Base-by-base conservation (phyloP, 257 asterid species). In the Gynochthodes officinalis region DNA sequence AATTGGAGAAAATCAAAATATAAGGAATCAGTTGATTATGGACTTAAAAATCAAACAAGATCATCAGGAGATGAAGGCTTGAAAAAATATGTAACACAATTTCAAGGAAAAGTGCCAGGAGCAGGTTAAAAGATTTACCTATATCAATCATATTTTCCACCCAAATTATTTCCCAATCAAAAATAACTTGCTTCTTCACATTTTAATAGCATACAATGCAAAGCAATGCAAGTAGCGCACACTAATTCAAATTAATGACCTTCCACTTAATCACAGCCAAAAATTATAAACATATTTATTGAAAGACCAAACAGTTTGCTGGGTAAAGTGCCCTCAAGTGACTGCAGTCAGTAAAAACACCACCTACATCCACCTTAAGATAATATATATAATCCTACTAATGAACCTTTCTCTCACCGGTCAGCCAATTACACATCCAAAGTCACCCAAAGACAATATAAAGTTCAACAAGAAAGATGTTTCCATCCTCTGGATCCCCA, bases 1-100 rank as follows among this genome's bases (percentile, higher is more conserved):
- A 71, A 85, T 74, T 58, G 73, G 70, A 27, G 69, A 70, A 57
- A 72, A 44, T 28, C 21, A 55, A 76, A 40, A 27, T n/a, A 23
- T 62, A 59, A 59, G 21, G 40, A 35, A 42, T 49, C 25, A 68
- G 13, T 48, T 46, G n/a, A 48, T 33, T 23, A 30, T 3, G 23
- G 19, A 57, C 11, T 10, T n/a, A 0, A 67, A 30, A 71, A 55
- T 9, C 7, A 21, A 32, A 39, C 54, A 57, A 5, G 42, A 13
- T 54, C 40, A 25, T 48, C 16, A 37, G 42, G 52, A 68, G 44
- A 35, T 60, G 32, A 15, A 7, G 23, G 42, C 27, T 18, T 37
- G 53, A 49, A 55, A 9, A 62, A 7, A 13, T 12, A 52, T 2
- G 5, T 4, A 8, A 49, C 10, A 50, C 7, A 67, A n/a, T 21